Conservation (phyloP, 2,329 filamentous ascomycete species). For the Talaromyces albobiverticillius region DNA sequence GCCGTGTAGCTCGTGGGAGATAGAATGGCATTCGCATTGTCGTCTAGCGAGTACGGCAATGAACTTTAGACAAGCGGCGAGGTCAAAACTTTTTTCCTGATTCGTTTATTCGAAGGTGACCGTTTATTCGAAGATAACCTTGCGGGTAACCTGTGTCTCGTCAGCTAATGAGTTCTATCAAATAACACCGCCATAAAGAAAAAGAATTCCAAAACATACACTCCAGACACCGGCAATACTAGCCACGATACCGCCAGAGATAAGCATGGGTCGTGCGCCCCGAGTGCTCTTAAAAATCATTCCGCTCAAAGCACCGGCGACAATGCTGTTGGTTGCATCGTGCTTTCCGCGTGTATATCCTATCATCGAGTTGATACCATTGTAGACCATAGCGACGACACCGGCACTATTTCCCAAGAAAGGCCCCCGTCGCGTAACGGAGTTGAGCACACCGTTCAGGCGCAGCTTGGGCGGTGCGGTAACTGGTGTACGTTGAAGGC, state of each 20-base stretch:
- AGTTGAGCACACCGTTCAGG: conserved; percentile 91
- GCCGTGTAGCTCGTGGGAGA: not conserved
- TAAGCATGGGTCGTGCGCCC: conserved; percentile 86
- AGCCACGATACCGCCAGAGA: conserved; percentile 86
- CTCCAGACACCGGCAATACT: conserved; percentile 84
- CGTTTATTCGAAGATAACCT: conserved; percentile 46
- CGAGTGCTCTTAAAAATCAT: conserved; percentile 96
- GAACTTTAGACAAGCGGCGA: conserved; percentile 12
- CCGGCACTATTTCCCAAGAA: conserved; percentile 96
- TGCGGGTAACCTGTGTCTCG: conserved; percentile 47
- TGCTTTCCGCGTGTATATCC: conserved; percentile 79
- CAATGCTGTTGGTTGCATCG: conserved; percentile 83
- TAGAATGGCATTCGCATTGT: not conserved
- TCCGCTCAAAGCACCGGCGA: conserved; percentile 81
- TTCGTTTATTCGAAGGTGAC: too few relatives aligned
- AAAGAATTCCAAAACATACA: conserved; percentile 59
- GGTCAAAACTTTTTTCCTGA: not conserved
- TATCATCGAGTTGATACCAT: conserved; percentile 82
- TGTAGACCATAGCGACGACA: conserved; percentile 94
- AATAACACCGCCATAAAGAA: conserved; percentile 12
- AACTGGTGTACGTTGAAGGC: conserved; percentile 66
- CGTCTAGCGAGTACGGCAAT: conserved; percentile 7
- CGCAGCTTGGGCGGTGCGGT: conserved; percentile 86
- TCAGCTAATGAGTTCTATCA: conserved; percentile 11
- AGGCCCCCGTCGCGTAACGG: conserved; percentile 85